These are phyloP conservation scores for Macadamia tetraphylla DNA, from an alignment of 164 flowering plant genomes.

Conservation along the genomic window DNA sequence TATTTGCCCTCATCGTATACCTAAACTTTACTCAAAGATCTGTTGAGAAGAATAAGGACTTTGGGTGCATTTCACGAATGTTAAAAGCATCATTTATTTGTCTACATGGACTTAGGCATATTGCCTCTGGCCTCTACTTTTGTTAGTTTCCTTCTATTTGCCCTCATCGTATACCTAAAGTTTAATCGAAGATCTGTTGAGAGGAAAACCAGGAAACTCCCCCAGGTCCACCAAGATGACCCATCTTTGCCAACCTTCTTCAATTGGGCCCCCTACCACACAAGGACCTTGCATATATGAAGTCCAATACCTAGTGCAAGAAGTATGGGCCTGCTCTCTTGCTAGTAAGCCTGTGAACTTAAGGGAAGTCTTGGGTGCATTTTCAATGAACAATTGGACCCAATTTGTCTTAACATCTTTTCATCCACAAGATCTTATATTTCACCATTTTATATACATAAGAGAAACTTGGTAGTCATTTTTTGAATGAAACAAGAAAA, in stretches of 20 bases:
- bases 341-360: slow-evolving; percentile 78
- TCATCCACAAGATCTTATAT: no score
- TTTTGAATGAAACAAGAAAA: no score
- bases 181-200: neutral
- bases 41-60: neutral
- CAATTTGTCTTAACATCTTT: no score
- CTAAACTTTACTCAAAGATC: neutral
- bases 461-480: no score
- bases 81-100: neutral
- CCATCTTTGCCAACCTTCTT: slow-evolving; percentile 85
- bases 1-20: slow-evolving; percentile 9
- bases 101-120: slow-evolving; percentile 15
- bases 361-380: slow-evolving; percentile 83
- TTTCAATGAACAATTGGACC: slow-evolving; percentile 76
- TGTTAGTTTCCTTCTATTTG: slow-evolving; percentile 8
- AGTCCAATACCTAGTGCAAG: slow-evolving; percentile 31
- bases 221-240: slow-evolving; percentile 94
- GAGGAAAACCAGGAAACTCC: slow-evolving; percentile 32
- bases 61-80: neutral
- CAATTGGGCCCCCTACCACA: slow-evolving; percentile 81
- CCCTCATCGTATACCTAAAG: slow-evolving; percentile 5
- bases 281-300: slow-evolving; percentile 45
- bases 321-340: slow-evolving; percentile 77
- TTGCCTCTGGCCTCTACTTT: slow-evolving; percentile 2
- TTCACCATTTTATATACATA: no score